Evolutionary conservation across 768 basidiomycete species (phyloP).

Genomic region (Calocera viscosa): DNA sequence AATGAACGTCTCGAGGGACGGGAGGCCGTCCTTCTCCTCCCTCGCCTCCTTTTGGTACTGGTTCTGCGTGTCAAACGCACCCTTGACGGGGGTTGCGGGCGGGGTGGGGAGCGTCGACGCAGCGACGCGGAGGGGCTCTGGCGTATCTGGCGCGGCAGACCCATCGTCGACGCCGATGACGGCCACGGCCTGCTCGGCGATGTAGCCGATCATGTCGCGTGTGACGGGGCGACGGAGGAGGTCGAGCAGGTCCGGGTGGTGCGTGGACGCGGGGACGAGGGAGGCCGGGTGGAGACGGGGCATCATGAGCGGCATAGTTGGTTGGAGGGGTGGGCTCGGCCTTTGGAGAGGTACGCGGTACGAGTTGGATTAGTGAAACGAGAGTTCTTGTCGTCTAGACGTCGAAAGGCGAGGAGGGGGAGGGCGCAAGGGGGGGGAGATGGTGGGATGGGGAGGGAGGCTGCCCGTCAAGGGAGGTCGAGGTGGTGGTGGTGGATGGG

Average conservation of each 20-base stretch:
- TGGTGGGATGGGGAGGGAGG: background rate
- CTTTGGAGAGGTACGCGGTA: conserved; percentile 9
- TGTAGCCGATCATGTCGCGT: conserved; percentile 71
- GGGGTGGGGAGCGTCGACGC: conserved; percentile 45
- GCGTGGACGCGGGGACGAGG: conserved; percentile 58
- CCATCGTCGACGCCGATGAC: conserved; percentile 56
- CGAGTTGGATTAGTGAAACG: conserved; percentile 5
- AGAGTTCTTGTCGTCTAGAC: conserved; percentile 10
- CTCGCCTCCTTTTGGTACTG: conserved; percentile 20
- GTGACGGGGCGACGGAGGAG: conserved; percentile 70
- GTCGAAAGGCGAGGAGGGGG: conserved; percentile 2
- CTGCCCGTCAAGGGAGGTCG: conserved; percentile 6
- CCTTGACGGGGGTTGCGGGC: conserved; percentile 50
- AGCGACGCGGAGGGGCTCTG: conserved; percentile 21
- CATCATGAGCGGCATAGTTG: conserved; percentile 11
- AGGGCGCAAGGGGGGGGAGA: background rate
- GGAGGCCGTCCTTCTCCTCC: conserved; percentile 29
- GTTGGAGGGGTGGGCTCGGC: background rate
- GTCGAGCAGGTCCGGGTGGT: conserved; percentile 68
- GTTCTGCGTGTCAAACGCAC: conserved; percentile 27
- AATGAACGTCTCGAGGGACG: conserved; percentile 76
- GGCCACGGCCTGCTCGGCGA: conserved; percentile 63
- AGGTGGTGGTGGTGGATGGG: background rate
- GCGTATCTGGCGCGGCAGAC: conserved; percentile 28
- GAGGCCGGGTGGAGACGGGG: conserved; percentile 48